Base-by-base conservation (phyloP, 345 rosid genomes). In the Aegle marmelos region DNA sequence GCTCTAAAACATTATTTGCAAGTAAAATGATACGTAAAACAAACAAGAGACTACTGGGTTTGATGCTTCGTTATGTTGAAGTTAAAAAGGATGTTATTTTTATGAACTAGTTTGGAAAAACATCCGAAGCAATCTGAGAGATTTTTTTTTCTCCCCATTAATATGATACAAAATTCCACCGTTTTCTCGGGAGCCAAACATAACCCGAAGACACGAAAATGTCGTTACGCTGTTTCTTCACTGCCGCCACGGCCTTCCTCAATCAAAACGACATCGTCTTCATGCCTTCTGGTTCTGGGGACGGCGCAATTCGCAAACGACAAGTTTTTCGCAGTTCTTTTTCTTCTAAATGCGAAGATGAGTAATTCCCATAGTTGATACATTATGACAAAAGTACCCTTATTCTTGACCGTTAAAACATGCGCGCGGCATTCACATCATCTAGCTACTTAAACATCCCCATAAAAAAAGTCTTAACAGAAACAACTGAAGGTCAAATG, bases 151-250 rank as follows among this genome's bases (percentile, higher is more conserved):
- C n/a, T n/a, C n/a, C n/a, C 1, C 41, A 7, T 37, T 37, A 1
- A 37, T 37, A 8, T 37, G 1, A 37, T 7, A 37, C 8, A 37
- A 37, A 37, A 37, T n/a, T 57, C 63, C 25, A 48, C 63, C 72
- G 72, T 54, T 76, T 65, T 66, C 65, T 66, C 34, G 36, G 79
- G 64, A 54, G 11, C 72, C 72, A 65, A 76, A 66, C 64, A 67
- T 24, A 25, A 67, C 34, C 24, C 10, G 27, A 50, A 31, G 68
- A 41, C 1, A 22, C 25, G 14, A 30, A 22, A 17, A n/a, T 11
- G 59, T 5, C 6, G n/a, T 10, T 22, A 22, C 37, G 1, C 25
- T 1, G 67, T 73, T 24, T 22, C 65, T 57, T 64, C 34, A 34
- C 16, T 13, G 3, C 45, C n/a, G 17, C 69, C 48, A 65, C 36